Evolutionary conservation across 225 moss, liverwort and hornwort genomes (phyloP).

Genomic region (Polytrichum formosum): DNA sequence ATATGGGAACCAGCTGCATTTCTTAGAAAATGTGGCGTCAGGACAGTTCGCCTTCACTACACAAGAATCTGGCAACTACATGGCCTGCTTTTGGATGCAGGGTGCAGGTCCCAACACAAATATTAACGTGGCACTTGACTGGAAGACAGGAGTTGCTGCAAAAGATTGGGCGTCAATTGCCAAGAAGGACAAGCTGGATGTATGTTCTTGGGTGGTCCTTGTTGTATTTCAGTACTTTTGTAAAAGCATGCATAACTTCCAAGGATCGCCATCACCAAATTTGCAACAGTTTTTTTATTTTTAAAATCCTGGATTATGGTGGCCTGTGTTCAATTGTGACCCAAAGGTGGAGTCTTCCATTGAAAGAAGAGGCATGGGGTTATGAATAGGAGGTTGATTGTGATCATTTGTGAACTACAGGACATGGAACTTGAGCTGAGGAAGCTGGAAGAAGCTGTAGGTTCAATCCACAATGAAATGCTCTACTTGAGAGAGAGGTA

Average conservation of each 20-base stretch:
- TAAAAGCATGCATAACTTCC: no score
- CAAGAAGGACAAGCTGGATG: slow-evolving; percentile 96
- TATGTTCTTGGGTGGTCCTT: slow-evolving; percentile 20
- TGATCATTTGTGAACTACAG: slow-evolving; percentile 27
- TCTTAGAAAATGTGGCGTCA: slow-evolving; percentile 47
- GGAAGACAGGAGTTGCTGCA: slow-evolving; percentile 92
- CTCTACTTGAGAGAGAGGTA: slow-evolving; percentile 86
- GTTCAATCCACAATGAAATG: slow-evolving; percentile 80
- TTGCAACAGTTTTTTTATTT: neutral
- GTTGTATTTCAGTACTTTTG: no score
- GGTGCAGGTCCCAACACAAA: slow-evolving; percentile 26
- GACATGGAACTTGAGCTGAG: slow-evolving; percentile 83
- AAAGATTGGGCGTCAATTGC: slow-evolving; percentile 95
- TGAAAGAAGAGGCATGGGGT: no score
- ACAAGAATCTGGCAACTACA: slow-evolving; percentile 70
- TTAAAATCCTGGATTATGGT: neutral
- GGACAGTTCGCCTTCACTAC: slow-evolving; percentile 94
- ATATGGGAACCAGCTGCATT: slow-evolving; percentile 70
- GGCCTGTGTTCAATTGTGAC: neutral
- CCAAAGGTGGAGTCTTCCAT: neutral
- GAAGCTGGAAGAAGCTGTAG: slow-evolving; percentile 88
- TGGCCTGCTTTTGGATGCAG: slow-evolving; percentile 91
- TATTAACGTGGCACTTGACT: slow-evolving; percentile 72
- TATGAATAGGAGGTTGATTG: no score
- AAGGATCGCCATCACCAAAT: no score